Evolutionary conservation across 148 eudicot species (phyloP), one percentile per base, ranked within the genome.

Genomic region (Beta vulgaris): DNA sequence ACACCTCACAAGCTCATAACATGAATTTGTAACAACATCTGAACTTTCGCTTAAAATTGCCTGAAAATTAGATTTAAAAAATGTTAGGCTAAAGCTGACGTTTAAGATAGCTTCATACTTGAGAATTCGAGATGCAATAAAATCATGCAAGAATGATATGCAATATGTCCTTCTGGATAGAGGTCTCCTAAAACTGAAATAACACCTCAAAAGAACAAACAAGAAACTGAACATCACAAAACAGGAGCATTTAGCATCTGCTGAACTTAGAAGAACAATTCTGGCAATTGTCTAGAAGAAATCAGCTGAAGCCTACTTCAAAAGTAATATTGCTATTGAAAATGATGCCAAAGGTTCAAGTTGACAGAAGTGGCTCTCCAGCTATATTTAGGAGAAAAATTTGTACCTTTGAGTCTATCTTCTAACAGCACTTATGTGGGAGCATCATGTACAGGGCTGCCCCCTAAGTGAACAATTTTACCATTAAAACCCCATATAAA

Each of bases 1-100:
- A 84, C 98, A 94, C 84, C 83, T 92, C 69, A 90, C 93, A 43
- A 94, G 90, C 86, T 90, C 93, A 73, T 82, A 78, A 79, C 77
- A 51, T 60, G 85, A 76, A 62, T 31, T 26, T 53, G 65, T 43
- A 79, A 12, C 76, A 62, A 86, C 80, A 23, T 25, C 74, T 57
- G 76, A 48, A 59, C 80, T 81, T 67, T 80, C 88, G 18, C 72
- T 81, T 36, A 85, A 26, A 36, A 80, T 81, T 54, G 80, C 87
- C 92, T 89, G 82, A 46, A 75, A 44, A 58, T 15, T 48, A 48
- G 8, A 43, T 32, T 40, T n/a, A n/a, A 36, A 64, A 28, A 53
- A 37, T 53, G 75, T 75, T 44, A 75, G 53, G 37, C 43, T 29
- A 26, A n/a, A 16, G 32, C 73, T 32, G 39, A 62, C n/a, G n/a